phyloP scores from a whole-genome alignment of 2,329 filamentous ascomycete species.

The Nectriaceae sp. region DNA sequence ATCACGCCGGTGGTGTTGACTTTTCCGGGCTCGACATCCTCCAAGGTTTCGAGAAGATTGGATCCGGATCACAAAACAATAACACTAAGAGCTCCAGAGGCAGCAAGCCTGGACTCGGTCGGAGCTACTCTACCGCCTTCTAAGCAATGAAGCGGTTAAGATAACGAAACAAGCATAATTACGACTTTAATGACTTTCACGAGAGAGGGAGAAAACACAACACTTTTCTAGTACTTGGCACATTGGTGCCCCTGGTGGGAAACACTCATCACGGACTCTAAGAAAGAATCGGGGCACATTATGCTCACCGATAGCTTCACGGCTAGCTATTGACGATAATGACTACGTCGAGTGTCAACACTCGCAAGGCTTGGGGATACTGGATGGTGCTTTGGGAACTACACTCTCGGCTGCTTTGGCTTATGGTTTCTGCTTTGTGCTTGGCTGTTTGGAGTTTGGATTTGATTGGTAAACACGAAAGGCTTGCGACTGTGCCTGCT shows the following conservation, averaged over 20 bases:
- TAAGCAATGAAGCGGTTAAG: conserved; percentile 18
- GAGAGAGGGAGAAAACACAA: conserved; percentile 20
- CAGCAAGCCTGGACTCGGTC: conserved; percentile 30
- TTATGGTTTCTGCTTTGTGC: conserved; percentile 13
- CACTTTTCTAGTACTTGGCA: conserved; percentile 16
- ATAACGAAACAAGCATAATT: conserved; percentile 25
- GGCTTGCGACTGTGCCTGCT: conserved; percentile 10
- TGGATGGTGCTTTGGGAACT: conserved; percentile 20
- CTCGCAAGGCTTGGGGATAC: conserved; percentile 25
- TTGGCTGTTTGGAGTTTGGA: conserved; percentile 31
- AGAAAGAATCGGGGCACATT: conserved; percentile 16
- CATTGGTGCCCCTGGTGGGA: conserved; percentile 14
- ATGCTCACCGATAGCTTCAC: conserved; percentile 30
- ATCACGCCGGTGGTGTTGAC: conserved; percentile 57
- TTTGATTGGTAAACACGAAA: conserved; percentile 15
- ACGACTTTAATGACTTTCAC: conserved; percentile 30
- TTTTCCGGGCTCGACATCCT: conserved; percentile 68
- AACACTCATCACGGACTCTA: conserved; percentile 23
- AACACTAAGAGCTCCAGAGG: conserved; percentile 26
- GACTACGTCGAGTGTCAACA: conserved; percentile 29
- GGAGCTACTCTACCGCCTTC: conserved; percentile 36
- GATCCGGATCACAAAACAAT: conserved; percentile 43
- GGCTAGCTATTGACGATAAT: conserved; percentile 32
- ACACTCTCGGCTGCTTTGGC: conserved; percentile 20
- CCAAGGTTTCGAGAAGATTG: conserved; percentile 76